Conservation (phyloP, 2,329 filamentous ascomycete genomes). For the Arachnomyces sp. region DNA sequence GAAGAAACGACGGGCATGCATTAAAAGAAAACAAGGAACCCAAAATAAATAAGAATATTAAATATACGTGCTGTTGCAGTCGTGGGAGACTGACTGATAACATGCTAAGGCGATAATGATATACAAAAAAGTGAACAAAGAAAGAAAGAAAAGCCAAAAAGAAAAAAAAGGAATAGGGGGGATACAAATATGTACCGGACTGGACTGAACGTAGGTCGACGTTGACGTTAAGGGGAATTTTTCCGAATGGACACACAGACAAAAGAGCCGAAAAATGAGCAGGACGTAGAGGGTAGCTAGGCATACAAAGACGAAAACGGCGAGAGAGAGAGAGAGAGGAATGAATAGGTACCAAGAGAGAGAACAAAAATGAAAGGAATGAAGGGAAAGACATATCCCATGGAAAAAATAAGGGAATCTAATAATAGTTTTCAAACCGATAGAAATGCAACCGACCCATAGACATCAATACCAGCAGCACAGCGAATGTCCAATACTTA, state of each 20-base stretch:
- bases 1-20: neutral
- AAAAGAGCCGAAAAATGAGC: too few relatives aligned
- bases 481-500: slow-evolving; percentile 14
- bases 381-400: neutral
- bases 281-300: neutral
- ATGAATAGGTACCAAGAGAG: neutral
- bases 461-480: neutral
- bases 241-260: too few relatives aligned
- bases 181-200: too few relatives aligned
- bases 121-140: too few relatives aligned
- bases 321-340: slow-evolving; percentile 3
- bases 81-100: too few relatives aligned
- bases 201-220: too few relatives aligned
- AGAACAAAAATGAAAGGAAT: slow-evolving; percentile 1
- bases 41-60: slow-evolving; percentile 1
- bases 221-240: too few relatives aligned
- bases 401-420: neutral
- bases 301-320: slow-evolving; percentile 2
- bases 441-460: neutral
- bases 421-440: too few relatives aligned
- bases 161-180: too few relatives aligned
- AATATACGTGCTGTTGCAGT: too few relatives aligned
- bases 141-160: too few relatives aligned
- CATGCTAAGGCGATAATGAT: too few relatives aligned
- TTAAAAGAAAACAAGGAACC: neutral